Evolutionary conservation across 1,139 yeast genomes (phyloP).

Genomic region (Schwanniomyces etchellsii): DNA sequence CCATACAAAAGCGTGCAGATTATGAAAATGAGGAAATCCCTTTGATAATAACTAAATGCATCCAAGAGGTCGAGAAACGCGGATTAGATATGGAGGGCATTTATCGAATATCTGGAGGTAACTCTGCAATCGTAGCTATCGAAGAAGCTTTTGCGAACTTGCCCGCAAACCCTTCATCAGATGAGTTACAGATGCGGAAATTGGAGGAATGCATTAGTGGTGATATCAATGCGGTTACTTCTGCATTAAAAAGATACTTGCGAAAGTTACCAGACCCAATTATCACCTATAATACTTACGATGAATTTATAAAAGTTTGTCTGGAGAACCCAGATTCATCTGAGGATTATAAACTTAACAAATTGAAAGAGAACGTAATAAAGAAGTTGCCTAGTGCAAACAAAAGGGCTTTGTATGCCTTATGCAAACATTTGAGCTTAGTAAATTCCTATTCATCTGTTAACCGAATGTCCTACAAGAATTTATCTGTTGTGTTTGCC

Average conservation of each 20-base stretch:
- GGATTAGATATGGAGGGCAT: constrained; percentile 80
- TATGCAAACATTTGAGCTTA: constrained; percentile 61
- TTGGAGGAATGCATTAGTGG: constrained; percentile 46
- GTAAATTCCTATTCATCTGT: constrained; percentile 42
- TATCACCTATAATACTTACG: constrained; percentile 66
- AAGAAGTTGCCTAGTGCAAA: constrained; percentile 64
- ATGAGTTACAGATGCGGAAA: constrained; percentile 35
- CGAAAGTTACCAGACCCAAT: constrained; percentile 83
- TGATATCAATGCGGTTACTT: constrained; percentile 83
- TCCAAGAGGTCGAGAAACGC: constrained; percentile 71
- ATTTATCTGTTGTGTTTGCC: constrained; percentile 89
- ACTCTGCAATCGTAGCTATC: constrained; percentile 62
- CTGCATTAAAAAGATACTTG: constrained; percentile 80
- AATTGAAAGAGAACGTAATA: constrained; percentile 24
- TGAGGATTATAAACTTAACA: constrained; percentile 24
- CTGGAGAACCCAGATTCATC: constrained; percentile 27
- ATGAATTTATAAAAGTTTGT: constrained; percentile 48
- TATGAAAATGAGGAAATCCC: constrained; percentile 66
- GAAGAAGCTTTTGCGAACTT: constrained; percentile 41
- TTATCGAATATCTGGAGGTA: constrained; percentile 87
- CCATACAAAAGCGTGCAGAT: constrained; percentile 53
- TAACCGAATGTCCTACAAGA: constrained; percentile 76
- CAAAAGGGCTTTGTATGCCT: constrained; percentile 44
- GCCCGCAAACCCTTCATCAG: constrained; percentile 19
- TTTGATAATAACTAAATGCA: constrained; percentile 62